A percentile compares a stretch with the other conserved stretches of the same genome.
These are phyloP conservation scores for Aquilaria agallochum DNA, from an alignment of 441 rosid species.

Conservation along the genomic window DNA sequence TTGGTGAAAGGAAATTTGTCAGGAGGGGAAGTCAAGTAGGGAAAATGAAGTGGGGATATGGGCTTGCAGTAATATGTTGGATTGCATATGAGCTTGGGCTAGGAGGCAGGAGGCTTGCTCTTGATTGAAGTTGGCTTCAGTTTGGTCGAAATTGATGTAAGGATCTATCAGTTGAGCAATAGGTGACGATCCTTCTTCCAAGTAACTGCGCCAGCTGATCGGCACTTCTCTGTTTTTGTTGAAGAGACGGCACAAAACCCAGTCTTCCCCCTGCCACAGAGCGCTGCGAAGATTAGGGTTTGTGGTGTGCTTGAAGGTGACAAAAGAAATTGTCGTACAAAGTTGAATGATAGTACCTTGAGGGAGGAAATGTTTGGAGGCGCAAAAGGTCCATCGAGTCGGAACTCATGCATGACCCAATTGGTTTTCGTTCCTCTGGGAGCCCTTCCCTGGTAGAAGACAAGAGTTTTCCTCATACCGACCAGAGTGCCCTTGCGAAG, in stretches of 20 bases:
- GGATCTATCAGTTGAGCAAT: slow-evolving; percentile 46
- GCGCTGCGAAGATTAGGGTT: neutral
- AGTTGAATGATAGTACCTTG: slow-evolving; percentile 24
- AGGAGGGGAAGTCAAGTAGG: no score
- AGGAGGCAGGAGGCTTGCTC: slow-evolving; percentile 87
- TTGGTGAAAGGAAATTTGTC: no score
- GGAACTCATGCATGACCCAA: slow-evolving; percentile 75
- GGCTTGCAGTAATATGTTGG: neutral
- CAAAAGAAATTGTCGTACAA: neutral
- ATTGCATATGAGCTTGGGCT: slow-evolving; percentile 34
- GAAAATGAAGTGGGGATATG: neutral
- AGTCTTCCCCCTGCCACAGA: slow-evolving; percentile 45
- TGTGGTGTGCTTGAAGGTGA: neutral
- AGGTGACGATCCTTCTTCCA: slow-evolving; percentile 32
- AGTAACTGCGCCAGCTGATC: slow-evolving; percentile 24
- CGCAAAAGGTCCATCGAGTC: slow-evolving; percentile 32
- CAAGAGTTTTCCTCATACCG: slow-evolving; percentile 67
- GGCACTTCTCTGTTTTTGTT: slow-evolving; percentile 37
- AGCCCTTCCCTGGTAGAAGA: slow-evolving; percentile 64
- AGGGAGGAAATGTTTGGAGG: slow-evolving; percentile 26
- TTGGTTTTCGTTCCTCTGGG: slow-evolving; percentile 53
- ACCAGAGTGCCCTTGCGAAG: slow-evolving; percentile 36
- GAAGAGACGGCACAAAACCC: slow-evolving; percentile 60
- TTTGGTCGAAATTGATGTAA: slow-evolving; percentile 38
- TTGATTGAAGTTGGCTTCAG: slow-evolving; percentile 17